A percentile compares a stretch with the other conserved stretches of the same genome.
These are phyloP conservation scores for Fusarium nanum DNA, from an alignment of 2,329 filamentous ascomycete genomes.

Conservation along the genomic window DNA sequence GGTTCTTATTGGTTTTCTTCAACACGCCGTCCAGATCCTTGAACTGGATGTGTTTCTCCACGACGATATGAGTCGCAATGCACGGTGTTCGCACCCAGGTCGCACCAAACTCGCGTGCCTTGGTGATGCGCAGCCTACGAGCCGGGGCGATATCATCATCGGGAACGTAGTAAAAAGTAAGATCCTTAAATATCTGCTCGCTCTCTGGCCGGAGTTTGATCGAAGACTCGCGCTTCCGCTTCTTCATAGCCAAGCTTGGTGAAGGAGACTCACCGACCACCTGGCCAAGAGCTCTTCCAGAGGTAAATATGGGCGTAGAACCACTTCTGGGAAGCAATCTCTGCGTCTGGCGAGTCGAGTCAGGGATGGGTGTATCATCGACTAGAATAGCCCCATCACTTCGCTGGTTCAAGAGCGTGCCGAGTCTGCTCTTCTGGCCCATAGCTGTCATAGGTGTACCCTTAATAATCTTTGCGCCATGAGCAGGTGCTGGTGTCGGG, in stretches of 20 bases:
- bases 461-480: conserved; percentile 42
- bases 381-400: conserved; percentile 38
- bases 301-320: conserved; percentile 48
- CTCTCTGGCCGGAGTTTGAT: conserved; percentile 62
- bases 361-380: conserved; percentile 48
- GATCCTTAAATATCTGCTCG: conserved; percentile 68
- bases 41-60: conserved; percentile 76
- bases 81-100: conserved; percentile 71
- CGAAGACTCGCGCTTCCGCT: conserved; percentile 59
- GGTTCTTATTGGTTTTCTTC: conserved; percentile 30
- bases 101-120: conserved; percentile 80
- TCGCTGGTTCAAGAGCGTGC: conserved; percentile 33
- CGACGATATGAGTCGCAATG: conserved; percentile 80
- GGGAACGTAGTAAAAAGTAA: conserved; percentile 83
- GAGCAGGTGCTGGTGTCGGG: conserved; percentile 24
- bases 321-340: conserved; percentile 43
- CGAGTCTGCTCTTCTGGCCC: conserved; percentile 38
- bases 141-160: conserved; percentile 78
- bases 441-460: conserved; percentile 46
- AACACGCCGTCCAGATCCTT: conserved; percentile 68
- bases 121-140: conserved; percentile 77
- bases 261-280: conserved; percentile 43
- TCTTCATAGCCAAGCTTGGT: conserved; percentile 49
- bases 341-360: conserved; percentile 35
- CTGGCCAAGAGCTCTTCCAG: conserved; percentile 19